Conservation (phyloP, 768 basidiomycete genomes). For the Imleria badia region DNA sequence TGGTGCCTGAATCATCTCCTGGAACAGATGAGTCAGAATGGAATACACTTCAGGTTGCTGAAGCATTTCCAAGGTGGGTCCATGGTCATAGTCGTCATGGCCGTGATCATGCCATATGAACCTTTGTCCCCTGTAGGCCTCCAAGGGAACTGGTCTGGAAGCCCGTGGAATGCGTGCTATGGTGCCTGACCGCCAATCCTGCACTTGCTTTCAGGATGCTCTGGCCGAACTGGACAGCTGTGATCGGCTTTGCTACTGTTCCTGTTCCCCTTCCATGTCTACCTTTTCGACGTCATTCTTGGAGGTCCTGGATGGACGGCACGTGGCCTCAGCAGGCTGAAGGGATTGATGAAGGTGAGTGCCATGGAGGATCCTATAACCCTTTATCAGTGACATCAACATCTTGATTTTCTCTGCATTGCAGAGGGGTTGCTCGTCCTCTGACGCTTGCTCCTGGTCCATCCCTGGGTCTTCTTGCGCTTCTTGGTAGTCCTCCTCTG, state of each 20-base stretch:
- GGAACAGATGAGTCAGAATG: not conserved
- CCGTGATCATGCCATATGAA: not conserved
- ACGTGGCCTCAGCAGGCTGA: not conserved
- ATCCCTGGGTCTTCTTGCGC: too few species aligned
- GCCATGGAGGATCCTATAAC: not conserved
- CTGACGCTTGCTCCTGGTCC: too few species aligned
- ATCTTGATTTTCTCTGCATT: too few species aligned
- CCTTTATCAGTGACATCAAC: not conserved
- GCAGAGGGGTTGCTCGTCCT: too few species aligned
- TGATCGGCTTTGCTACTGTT: too few species aligned
- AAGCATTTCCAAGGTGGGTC: conserved; percentile 9
- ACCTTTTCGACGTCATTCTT: too few species aligned
- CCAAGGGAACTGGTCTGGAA: not conserved
- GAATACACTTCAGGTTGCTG: not conserved
- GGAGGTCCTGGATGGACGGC: not conserved
- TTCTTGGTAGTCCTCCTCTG: too few species aligned
- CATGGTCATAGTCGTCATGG: conserved; percentile 9
- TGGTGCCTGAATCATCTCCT: not conserved
- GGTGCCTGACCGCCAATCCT: not conserved
- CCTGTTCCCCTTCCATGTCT: too few species aligned
- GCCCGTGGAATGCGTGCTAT: not conserved
- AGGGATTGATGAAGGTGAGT: not conserved
- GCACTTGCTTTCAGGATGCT: not conserved
- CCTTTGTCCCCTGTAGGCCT: not conserved
- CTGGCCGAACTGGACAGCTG: not conserved